Conservation (phyloP, 352 stramenopile species). For the Pythium insidiosum region DNA sequence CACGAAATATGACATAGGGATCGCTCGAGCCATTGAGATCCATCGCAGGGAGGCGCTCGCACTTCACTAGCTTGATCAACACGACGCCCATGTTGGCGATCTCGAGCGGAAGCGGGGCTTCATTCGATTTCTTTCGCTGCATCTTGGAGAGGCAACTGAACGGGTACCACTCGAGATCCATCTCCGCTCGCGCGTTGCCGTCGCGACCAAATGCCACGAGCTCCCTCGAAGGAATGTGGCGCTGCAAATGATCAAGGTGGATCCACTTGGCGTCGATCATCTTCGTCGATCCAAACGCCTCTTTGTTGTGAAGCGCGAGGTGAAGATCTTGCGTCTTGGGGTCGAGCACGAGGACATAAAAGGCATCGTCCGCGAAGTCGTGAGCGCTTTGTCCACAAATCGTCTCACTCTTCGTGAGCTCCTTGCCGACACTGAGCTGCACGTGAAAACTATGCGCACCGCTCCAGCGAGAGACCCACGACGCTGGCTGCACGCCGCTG, state of each 20-base stretch:
- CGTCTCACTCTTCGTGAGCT: slow-evolving; percentile 17
- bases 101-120: slow-evolving; percentile 22
- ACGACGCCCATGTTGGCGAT: slow-evolving; percentile 29
- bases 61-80: slow-evolving; percentile 34
- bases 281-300: slow-evolving; percentile 19
- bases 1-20: slow-evolving; percentile 34
- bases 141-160: slow-evolving; percentile 19
- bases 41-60: slow-evolving; percentile 27
- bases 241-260: slow-evolving; percentile 28
- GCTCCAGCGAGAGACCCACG: slow-evolving; percentile 22
- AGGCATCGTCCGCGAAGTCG: slow-evolving; percentile 19
- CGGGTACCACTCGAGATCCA: slow-evolving; percentile 33
- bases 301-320: slow-evolving; percentile 28
- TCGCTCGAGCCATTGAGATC: slow-evolving; percentile 35
- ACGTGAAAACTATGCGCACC: slow-evolving; percentile 25
- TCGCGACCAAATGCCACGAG: slow-evolving; percentile 27
- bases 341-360: slow-evolving; percentile 27
- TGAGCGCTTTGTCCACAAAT: slow-evolving; percentile 17
- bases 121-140: slow-evolving; percentile 14
- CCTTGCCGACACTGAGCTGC: slow-evolving; percentile 22
- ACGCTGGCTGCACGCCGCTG: slow-evolving; percentile 17
- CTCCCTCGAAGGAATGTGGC: slow-evolving; percentile 20
- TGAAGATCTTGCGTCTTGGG: slow-evolving; percentile 34
- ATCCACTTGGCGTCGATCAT: slow-evolving; percentile 38
- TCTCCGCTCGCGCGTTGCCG: slow-evolving; percentile 23